These are phyloP conservation scores for Macadamia integrifolia DNA, from an alignment of 164 flowering plant genomes.

Conservation along the genomic window DNA sequence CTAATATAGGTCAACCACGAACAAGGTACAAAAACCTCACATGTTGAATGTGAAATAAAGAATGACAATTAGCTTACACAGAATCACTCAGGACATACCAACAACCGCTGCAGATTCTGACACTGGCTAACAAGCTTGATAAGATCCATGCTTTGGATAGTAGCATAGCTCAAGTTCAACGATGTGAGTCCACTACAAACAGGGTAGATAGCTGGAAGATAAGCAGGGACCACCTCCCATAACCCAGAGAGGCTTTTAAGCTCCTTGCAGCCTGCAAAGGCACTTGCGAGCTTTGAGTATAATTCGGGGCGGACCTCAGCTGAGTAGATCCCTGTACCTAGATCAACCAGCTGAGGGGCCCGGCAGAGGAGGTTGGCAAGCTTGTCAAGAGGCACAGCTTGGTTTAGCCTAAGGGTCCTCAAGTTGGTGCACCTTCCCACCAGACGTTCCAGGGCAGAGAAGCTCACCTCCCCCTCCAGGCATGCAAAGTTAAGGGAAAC, in stretches of 20 bases:
- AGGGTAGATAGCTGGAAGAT: slow-evolving; percentile 57
- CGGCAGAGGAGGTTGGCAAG: slow-evolving; percentile 49
- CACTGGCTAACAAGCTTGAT: slow-evolving; percentile 62
- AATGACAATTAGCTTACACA: neutral
- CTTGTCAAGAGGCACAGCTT: slow-evolving; percentile 73
- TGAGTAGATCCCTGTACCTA: slow-evolving; percentile 70
- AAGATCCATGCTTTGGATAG: slow-evolving; percentile 52
- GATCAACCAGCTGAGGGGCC: slow-evolving; percentile 78
- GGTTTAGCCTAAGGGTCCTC: slow-evolving; percentile 66
- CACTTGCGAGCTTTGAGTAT: slow-evolving; percentile 48
- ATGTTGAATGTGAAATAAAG: neutral
- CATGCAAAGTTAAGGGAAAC: slow-evolving; percentile 77
- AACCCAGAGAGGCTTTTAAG: slow-evolving; percentile 85
- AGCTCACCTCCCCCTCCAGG: slow-evolving; percentile 62
- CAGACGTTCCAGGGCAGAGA: slow-evolving; percentile 72
- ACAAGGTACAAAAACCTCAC: neutral
- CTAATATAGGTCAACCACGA: slow-evolving; percentile 9
- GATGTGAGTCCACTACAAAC: slow-evolving; percentile 58
- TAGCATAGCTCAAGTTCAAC: slow-evolving; percentile 73
- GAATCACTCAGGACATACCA: slow-evolving; percentile 37
- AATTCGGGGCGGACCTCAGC: slow-evolving; percentile 61
- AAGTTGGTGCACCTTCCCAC: slow-evolving; percentile 72
- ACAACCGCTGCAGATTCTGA: slow-evolving; percentile 55
- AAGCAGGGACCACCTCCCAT: slow-evolving; percentile 69
- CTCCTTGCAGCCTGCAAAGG: slow-evolving; percentile 61